Conservation (phyloP, 768 basidiomycete genomes). For the Leccinum aurantiacum region DNA sequence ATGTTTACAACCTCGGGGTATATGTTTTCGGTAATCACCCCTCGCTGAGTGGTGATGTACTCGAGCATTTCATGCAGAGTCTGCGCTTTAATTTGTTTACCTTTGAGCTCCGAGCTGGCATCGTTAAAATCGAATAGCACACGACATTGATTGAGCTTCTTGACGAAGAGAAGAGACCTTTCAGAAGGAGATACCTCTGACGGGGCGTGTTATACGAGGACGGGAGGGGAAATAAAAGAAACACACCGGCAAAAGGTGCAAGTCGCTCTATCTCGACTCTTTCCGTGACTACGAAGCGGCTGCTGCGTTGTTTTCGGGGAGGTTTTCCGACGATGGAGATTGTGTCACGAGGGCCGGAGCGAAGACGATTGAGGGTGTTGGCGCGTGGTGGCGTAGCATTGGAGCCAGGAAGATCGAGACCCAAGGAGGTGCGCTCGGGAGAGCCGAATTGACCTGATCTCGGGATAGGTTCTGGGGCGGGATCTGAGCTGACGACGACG, state of each 20-base stretch:
- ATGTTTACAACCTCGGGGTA: conserved; percentile 99
- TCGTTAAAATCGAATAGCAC: conserved; percentile 99
- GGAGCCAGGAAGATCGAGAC: conserved; percentile 44
- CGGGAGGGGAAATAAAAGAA: conserved; percentile 11
- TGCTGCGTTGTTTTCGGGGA: conserved; percentile 96
- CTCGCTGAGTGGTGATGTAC: conserved; percentile 95
- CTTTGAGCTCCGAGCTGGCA: conserved; percentile 90
- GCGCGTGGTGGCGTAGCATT: conserved; percentile 63
- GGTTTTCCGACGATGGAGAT: conserved; percentile 96
- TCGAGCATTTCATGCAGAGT: conserved; percentile 98
- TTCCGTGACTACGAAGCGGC: conserved; percentile 93
- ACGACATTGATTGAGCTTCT: conserved; percentile 93
- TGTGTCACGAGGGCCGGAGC: conserved; percentile 89
- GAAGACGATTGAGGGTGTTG: conserved; percentile 69
- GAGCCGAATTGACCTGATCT: conserved; percentile 43
- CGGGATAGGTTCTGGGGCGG: conserved; percentile 46
- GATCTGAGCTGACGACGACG: conserved; percentile 82
- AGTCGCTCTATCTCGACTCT: conserved; percentile 95
- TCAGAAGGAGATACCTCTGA: conserved; percentile 87
- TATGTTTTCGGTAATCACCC: conserved; percentile 93
- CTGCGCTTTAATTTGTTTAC: conserved; percentile 98
- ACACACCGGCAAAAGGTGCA: conserved; percentile 79
- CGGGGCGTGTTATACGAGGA: neutral
- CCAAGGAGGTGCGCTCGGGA: conserved; percentile 48
- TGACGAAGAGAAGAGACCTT: conserved; percentile 87